These are phyloP conservation scores for Aspergillus funiculosus DNA, from an alignment of 495 filamentous ascomycete genomes.

Conservation along the genomic window DNA sequence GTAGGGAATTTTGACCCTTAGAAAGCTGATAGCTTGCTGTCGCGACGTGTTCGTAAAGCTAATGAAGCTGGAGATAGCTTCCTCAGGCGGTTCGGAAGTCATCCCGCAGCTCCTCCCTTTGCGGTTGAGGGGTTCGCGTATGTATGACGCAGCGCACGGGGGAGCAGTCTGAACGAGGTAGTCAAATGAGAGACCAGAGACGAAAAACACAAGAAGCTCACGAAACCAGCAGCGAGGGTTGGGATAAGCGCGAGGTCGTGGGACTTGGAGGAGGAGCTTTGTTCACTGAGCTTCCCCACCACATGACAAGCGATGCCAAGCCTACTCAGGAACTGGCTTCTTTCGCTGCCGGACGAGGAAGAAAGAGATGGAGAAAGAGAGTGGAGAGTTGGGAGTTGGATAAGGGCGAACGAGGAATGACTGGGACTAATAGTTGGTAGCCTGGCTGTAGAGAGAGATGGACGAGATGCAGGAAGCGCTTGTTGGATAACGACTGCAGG, in stretches of 20 bases:
- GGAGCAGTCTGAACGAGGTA: not conserved
- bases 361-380: not conserved
- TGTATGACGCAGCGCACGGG: not conserved
- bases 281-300: conserved; percentile 33
- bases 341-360: not conserved
- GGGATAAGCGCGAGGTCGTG: too few relatives aligned
- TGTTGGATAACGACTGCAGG: too few relatives aligned
- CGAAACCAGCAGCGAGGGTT: too few relatives aligned
- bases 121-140: not conserved
- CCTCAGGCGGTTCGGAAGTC: conserved; percentile 42
- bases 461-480: too few relatives aligned
- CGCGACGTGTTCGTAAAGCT: conserved; percentile 42
- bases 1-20: conserved; percentile 32
- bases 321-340: not conserved
- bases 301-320: conserved; percentile 29
- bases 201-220: not conserved
- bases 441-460: too few relatives aligned
- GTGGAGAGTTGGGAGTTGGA: too few relatives aligned
- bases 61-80: conserved; percentile 42
- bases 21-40: conserved; percentile 42
- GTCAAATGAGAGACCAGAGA: too few relatives aligned
- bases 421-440: too few relatives aligned
- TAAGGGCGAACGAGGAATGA: too few relatives aligned
- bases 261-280: conserved; percentile 3
- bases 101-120: conserved; percentile 21